These are phyloP conservation scores for Alternaria gaisen DNA, from an alignment of 2,329 filamentous ascomycete species.

Conservation along the genomic window DNA sequence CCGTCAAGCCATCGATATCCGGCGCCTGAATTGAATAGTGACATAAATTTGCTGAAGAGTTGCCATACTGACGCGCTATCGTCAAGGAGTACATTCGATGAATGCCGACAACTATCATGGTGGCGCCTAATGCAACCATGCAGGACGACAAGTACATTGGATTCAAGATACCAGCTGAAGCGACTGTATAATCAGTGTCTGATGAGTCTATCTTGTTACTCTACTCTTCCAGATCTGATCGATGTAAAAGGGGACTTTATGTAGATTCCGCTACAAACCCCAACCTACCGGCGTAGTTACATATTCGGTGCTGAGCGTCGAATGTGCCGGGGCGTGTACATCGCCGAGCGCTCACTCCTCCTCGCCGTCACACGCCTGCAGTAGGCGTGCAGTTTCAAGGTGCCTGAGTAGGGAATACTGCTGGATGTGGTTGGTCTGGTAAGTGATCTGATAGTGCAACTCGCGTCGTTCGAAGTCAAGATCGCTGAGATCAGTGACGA, in stretches of 20 bases:
- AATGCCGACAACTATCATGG: neutral
- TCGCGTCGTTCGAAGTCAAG: no score
- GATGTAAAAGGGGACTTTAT: accelerated
- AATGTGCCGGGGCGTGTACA: slow-evolving; percentile 50
- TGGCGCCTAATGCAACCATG: accelerated
- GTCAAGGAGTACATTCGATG: neutral
- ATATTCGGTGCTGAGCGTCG: slow-evolving; percentile 36
- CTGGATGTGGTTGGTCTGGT: slow-evolving; percentile 23
- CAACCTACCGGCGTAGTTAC: no score
- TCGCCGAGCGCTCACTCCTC: slow-evolving; percentile 45
- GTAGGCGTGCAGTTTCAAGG: slow-evolving; percentile 42
- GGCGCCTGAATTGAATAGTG: no score
- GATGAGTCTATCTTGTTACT: no score
- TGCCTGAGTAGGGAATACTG: neutral
- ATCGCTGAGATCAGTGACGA: no score
- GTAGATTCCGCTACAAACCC: neutral
- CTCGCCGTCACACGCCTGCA: slow-evolving; percentile 44
- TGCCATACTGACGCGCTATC: neutral
- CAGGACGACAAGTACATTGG: neutral
- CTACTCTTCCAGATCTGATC: neutral
- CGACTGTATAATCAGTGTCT: no score
- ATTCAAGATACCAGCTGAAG: neutral
- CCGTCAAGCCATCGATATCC: no score
- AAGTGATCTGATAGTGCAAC: no score
- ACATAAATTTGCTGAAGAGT: no score